A percentile compares a stretch with the other conserved stretches of the same genome.
Conservation (phyloP, 78 protist species). For the Creolimax fragrantissima region DNA sequence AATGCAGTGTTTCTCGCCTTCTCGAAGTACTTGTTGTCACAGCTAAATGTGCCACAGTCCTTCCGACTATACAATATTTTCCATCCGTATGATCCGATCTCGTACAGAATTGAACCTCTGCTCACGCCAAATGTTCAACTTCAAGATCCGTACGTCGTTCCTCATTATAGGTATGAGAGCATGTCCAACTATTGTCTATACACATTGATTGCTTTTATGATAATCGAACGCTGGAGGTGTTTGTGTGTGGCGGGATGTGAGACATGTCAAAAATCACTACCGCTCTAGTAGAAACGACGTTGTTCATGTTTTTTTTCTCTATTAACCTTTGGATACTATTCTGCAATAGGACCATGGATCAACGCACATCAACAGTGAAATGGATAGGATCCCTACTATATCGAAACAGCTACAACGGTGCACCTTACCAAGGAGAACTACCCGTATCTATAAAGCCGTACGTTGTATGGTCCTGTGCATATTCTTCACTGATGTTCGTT, state of each 20-base stretch:
- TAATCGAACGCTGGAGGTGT: no score
- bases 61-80: slow-evolving; percentile 22
- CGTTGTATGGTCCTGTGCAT: no score
- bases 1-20: background rate
- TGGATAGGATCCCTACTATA: background rate
- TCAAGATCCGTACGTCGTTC: background rate
- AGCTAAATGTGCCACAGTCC: background rate
- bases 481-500: no score
- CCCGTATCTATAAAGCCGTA: no score
- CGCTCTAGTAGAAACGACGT: no score
- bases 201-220: no score
- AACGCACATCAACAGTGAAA: background rate
- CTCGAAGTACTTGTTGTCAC: background rate
- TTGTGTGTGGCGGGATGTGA: no score
- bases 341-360: slow-evolving; percentile 7
- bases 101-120: slow-evolving; percentile 26
- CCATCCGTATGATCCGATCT: slow-evolving; percentile 27
- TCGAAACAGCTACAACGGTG: background rate
- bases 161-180: background rate
- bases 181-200: no score
- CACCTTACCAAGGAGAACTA: no score
- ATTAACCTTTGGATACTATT: no score
- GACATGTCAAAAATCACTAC: no score
- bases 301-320: no score
- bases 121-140: background rate